phyloP scores from a whole-genome alignment of 176 grass and related monocot genomes.

The Oryza officinalis region DNA sequence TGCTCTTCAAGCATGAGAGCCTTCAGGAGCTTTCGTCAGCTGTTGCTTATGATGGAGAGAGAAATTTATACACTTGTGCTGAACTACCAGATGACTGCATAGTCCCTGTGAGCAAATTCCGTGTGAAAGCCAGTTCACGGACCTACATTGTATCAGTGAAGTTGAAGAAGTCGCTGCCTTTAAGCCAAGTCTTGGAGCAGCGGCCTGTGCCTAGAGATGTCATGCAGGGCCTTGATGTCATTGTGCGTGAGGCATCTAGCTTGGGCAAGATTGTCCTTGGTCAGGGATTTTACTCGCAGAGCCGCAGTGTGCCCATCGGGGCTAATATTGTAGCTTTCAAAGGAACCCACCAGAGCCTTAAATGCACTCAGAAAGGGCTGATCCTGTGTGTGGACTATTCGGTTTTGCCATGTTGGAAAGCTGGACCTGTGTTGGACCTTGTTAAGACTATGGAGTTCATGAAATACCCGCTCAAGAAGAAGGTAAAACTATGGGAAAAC shows the following conservation, averaged over 20 bases:
- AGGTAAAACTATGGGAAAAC: not conserved
- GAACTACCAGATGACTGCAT: slow-evolving; percentile 22
- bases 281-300: slow-evolving; percentile 44
- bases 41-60: slow-evolving; percentile 44
- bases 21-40: slow-evolving; percentile 23
- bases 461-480: not conserved
- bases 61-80: slow-evolving; percentile 41
- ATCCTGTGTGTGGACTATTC: slow-evolving; percentile 47
- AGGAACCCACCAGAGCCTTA: slow-evolving; percentile 46
- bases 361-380: slow-evolving; percentile 37
- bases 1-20: slow-evolving; percentile 33
- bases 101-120: not conserved
- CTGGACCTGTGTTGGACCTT: not conserved
- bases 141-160: slow-evolving; percentile 37
- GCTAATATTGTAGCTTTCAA: slow-evolving; percentile 34
- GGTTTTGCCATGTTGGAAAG: slow-evolving; percentile 41
- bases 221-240: slow-evolving; percentile 47
- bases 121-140: slow-evolving; percentile 19
- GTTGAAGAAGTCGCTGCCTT: slow-evolving; percentile 35
- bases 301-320: not conserved
- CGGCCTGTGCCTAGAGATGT: slow-evolving; percentile 35
- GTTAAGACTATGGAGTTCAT: not conserved
- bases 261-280: slow-evolving; percentile 38
- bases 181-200: slow-evolving; percentile 28
- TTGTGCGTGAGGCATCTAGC: slow-evolving; percentile 52